Evolutionary conservation across 2,329 filamentous ascomycete species (phyloP), one percentile per base, ranked within the genome.

Genomic region (Diaporthe australafricana): DNA sequence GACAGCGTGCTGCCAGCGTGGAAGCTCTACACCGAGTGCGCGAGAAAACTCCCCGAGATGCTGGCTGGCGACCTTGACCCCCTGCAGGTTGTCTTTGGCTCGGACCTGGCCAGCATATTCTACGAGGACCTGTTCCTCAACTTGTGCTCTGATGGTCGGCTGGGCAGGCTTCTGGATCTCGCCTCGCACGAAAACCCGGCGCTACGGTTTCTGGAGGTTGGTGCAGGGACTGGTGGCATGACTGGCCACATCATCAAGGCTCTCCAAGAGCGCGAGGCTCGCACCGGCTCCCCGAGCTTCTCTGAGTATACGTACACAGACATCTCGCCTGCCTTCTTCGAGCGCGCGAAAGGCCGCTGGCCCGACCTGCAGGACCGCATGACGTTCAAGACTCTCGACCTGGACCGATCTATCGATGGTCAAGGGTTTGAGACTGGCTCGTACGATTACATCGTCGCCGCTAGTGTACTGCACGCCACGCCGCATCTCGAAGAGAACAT

Each of bases 61-160:
- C 73, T 84, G 5, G 55, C 74, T 3, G 80, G 79, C 2, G 76
- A 79, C 42, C 73, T 78, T 8, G 79, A 83, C 63, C 80, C 82
- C 0, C 74, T 83, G 0, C 74, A 81, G 35, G 74, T 84, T 16
- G 77, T 84, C n/a, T 83, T 83, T 71, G 78, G 78, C 45, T 75
- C 78, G 1, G 77, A 79, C 25, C 73, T 80, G 1, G 79, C 84
- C 1, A 79, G 80, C 52, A 74, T 75, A 2, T 79, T 83, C 70
- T 84, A 84, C 68, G 75, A 75, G 14, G 76, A 80, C 38, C 71
- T 82, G 70, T 81, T 80, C 72, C 56, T 62, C 40, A 56, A 69
- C 42, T 8, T 57, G 27, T 62, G 66, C 40, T 55, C 45, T 27
- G 45, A 67, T 38, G 50, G 78, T 0, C 78, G 79, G 0, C 80